Evolutionary conservation across 2,329 filamentous ascomycete genomes (phyloP), one percentile per base, ranked within the genome.

Genomic region (Cytospora piceicola): DNA sequence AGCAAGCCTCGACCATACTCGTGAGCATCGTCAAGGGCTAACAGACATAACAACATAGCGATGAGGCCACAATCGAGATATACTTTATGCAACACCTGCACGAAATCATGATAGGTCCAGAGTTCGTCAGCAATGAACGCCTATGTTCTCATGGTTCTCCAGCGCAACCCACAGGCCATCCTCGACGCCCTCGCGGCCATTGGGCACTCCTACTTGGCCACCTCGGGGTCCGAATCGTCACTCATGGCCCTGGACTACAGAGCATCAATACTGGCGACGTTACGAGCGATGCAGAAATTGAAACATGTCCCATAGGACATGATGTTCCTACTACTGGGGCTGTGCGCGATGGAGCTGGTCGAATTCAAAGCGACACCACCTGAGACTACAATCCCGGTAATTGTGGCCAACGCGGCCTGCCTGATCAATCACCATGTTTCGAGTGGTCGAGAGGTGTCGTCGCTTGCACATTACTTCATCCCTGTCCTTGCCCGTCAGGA

Each of bases 111-210:
- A 73, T 76, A n/a, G 70, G 72, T 22, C 53, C 66, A 6, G 73
- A 75, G 52, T 76, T 76, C 51, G 69, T 75, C 27, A 58, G 72
- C 32, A 74, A 75, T 75, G 74, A 76, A 76, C 55, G 69, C 72
- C 20, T 70, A 71, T 59, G 72, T 74, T 1, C 55, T 76, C 17
- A 61, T 71, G 62, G 70, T 75, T 20, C 69, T 76, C 24, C 72
- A 76, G 53, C 66, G 70, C 11, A 72, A 72, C 49, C 73, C 74
- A 11, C 67, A 68, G 15, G 70, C 70, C 9, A 69, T 75, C n/a
- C 69, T 70, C 9, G 74, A 76, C 46, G 66, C 71, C 1, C 64
- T 76, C 14, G 75, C 70, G 27, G 73, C 72, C 11, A 73, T 75
- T 49, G 74, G 74, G 0, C 70, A 74, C 51, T 68, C 69, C 14